phyloP scores from a whole-genome alignment of 129 eudicot genomes.

The Flaveria bidentis region DNA sequence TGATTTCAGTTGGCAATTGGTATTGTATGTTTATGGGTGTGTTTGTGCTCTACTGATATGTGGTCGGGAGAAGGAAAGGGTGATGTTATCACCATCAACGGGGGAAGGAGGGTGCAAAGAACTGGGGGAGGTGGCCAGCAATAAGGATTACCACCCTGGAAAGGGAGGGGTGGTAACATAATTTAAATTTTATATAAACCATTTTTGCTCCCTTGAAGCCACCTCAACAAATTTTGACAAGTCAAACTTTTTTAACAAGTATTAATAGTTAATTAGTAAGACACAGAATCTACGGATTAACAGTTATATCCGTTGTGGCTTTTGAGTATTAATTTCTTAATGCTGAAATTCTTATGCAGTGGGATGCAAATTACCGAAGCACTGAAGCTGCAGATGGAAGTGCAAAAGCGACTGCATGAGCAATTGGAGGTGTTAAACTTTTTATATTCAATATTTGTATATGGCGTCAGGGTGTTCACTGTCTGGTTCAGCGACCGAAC shows the following conservation, averaged over 20 bases:
- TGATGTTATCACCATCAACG: no score
- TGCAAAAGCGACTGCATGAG: conserved; percentile 84
- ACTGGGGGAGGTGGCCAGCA: no score
- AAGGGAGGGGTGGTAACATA: no score
- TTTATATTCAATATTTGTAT: background rate
- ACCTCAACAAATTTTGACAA: background rate
- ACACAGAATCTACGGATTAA: background rate
- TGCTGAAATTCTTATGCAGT: conserved; percentile 31
- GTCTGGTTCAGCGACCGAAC: background rate
- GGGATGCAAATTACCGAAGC: conserved; percentile 87
- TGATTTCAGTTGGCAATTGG: no score
- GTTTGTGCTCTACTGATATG: no score
- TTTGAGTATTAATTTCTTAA: background rate
- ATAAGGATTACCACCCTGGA: no score
- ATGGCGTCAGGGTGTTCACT: background rate
- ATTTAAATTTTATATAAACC: background rate
- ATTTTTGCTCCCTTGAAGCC: background rate
- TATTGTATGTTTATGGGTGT: no score
- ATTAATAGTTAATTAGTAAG: background rate
- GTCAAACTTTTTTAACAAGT: background rate
- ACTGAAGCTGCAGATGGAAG: conserved; percentile 91
- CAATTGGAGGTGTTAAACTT: conserved; percentile 68
- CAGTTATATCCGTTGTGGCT: background rate
- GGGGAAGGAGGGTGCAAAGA: no score
- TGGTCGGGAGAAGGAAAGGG: no score